Percentiles rank a stretch among this genome's conserved stretches.
Evolutionary conservation across 2,329 filamentous ascomycete species (phyloP).

Genomic region (Paracorniculantispora psalliotae): DNA sequence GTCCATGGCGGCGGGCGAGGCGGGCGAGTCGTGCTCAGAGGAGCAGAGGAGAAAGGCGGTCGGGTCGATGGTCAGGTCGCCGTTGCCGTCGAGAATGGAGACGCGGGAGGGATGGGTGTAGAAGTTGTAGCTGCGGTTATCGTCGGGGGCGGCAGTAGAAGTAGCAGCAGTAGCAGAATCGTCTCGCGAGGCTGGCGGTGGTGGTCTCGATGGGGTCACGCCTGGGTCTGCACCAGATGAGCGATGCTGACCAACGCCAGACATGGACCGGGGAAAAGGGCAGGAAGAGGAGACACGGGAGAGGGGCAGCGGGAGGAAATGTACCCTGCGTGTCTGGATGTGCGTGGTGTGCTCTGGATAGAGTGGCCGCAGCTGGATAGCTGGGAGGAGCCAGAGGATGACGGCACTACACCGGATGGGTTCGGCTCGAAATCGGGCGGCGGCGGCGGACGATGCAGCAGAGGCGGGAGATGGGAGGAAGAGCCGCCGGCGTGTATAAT

Average conservation of each 20-base stretch:
- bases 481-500: too few species aligned
- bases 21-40: slow-evolving; percentile 14
- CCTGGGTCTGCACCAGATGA: slow-evolving; percentile 7
- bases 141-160: slow-evolving; percentile 22
- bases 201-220: neutral
- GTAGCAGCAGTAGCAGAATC: too few species aligned
- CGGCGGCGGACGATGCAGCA: neutral
- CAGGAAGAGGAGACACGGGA: neutral
- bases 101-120: slow-evolving; percentile 28
- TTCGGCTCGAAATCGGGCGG: neutral
- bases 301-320: neutral
- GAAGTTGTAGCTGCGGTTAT: slow-evolving; percentile 46
- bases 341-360: neutral
- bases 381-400: neutral
- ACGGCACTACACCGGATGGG: neutral
- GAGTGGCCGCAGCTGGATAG: neutral
- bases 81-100: slow-evolving; percentile 46
- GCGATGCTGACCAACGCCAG: slow-evolving; percentile 2
- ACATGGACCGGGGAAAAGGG: slow-evolving; percentile 8
- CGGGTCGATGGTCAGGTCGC: slow-evolving; percentile 30
- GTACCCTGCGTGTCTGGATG: neutral
- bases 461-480: too few species aligned
- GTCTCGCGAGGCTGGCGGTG: neutral
- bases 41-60: slow-evolving; percentile 20
- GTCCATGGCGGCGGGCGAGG: slow-evolving; percentile 17